Evolutionary conservation across 441 rosid genomes (phyloP).

Genomic region (Omphalea diandra): DNA sequence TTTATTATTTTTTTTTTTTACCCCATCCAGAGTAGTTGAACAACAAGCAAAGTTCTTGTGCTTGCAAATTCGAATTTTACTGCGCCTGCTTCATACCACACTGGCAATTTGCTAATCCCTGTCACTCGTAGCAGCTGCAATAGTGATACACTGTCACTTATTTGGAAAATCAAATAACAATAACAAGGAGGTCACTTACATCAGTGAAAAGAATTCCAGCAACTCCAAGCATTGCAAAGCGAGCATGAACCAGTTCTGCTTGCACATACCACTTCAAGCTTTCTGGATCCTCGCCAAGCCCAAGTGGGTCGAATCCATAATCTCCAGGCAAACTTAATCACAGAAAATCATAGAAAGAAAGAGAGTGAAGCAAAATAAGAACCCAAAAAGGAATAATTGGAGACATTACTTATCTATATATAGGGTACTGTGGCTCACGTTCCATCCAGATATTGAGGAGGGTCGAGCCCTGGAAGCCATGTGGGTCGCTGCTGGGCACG

Average conservation of each 20-base stretch:
- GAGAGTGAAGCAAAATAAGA: conserved; percentile 2
- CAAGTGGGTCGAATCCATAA: conserved; percentile 90
- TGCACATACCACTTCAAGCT: conserved; percentile 97
- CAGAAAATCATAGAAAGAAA: conserved; percentile 9
- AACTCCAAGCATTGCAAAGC: conserved; percentile 94
- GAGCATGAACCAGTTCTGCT: conserved; percentile 90
- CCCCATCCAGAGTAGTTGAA: conserved; percentile 89
- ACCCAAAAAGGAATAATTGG: neutral
- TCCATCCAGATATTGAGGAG: conserved; percentile 90
- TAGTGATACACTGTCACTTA: neutral
- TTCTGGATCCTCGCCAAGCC: conserved; percentile 85
- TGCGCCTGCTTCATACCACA: conserved; percentile 96
- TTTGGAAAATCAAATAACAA: neutral
- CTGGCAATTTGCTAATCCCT: conserved; percentile 67
- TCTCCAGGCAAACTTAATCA: conserved; percentile 70
- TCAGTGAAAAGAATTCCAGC: conserved; percentile 95
- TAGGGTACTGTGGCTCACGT: conserved; percentile 47
- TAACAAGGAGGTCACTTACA: conserved; percentile 33
- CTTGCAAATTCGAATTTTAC: conserved; percentile 71
- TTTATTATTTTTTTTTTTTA: no score
- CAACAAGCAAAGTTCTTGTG: conserved; percentile 63
- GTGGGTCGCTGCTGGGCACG: conserved; percentile 73
- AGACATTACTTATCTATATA: neutral
- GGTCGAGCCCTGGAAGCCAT: conserved; percentile 94
- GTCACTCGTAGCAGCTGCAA: conserved; percentile 76